Evolutionary conservation across 441 rosid genomes (phyloP).

Genomic region (Eutrema salsugineum): DNA sequence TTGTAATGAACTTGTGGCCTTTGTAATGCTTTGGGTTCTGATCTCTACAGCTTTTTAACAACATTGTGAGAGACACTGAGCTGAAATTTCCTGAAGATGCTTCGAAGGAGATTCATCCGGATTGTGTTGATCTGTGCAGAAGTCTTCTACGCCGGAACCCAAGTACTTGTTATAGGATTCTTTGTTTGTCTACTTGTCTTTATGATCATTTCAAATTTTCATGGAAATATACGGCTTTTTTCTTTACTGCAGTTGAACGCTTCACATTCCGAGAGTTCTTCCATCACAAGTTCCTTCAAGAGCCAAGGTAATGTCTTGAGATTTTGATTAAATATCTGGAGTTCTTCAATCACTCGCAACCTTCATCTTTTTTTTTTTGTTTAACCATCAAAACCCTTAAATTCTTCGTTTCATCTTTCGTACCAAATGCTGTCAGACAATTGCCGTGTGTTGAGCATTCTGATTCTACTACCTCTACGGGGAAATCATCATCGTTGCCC

Average conservation of each 20-base stretch:
- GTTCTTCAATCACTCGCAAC: neutral
- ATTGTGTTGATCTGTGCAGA: slow-evolving; percentile 76
- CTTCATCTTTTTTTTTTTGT: neutral
- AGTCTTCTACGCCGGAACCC: slow-evolving; percentile 71
- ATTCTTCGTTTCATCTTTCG: slow-evolving; percentile 24
- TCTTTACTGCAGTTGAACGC: slow-evolving; percentile 64
- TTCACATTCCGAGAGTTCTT: slow-evolving; percentile 74
- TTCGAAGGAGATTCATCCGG: slow-evolving; percentile 57
- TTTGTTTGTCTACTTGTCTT: neutral
- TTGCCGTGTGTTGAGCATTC: slow-evolving; percentile 30
- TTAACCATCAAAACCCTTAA: slow-evolving; percentile 3
- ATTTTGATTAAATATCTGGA: neutral
- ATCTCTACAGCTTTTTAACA: slow-evolving; percentile 69
- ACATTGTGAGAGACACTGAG: slow-evolving; percentile 67
- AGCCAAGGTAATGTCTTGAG: slow-evolving; percentile 46
- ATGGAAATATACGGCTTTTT: neutral
- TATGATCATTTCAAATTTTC: neutral
- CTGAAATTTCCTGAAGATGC: slow-evolving; percentile 64
- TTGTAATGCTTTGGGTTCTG: slow-evolving; percentile 11
- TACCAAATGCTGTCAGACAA: slow-evolving; percentile 41
- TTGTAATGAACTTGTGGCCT: slow-evolving; percentile 1
- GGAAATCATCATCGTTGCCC: slow-evolving; percentile 34
- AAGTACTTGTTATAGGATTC: slow-evolving; percentile 36
- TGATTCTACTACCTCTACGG: slow-evolving; percentile 33
- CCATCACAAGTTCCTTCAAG: slow-evolving; percentile 60